Base-by-base conservation (phyloP, 1,284 basidiomycete genomes). In the Grifola frondosa region DNA sequence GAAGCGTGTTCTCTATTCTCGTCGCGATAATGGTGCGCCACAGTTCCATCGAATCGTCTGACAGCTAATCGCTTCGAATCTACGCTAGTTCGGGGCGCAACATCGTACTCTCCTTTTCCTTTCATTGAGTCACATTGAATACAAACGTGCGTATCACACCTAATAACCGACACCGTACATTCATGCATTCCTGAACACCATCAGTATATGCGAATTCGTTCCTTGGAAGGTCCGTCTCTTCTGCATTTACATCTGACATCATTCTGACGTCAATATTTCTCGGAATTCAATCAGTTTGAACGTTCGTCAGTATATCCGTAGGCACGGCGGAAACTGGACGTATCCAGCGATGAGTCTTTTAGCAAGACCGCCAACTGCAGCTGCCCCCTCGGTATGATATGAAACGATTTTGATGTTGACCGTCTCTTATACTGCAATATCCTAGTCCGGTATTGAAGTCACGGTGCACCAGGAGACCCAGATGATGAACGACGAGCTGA, bases 161-260 rank as follows among this genome's bases (percentile, higher is more conserved):
- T 20, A n/a, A 5, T 20, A 3, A 3, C 8, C 10, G 15, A 13
- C 8, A 1, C 13, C n/a, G n/a, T n/a, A n/a, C n/a, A 21, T 22
- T n/a, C 8, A 30, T 10, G 8, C 37, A n/a, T n/a, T n/a, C 17
- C 25, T 36, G 9, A 9, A 5, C n/a, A 9, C 13, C 23, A n/a
- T n/a, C 38, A 46, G 44, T 46, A 3, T 46, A 46, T 30, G 32
- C 44, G n/a, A 46, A 46, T 24, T 46, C 44, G 12, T 26, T 46
- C 22, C 44, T 46, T 11, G 44, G 44, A 34, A 34, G 7, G 32
- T 34, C 9, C 32, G 17, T 21, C 15, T n/a, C n/a, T n/a, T n/a
- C n/a, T n/a, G n/a, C n/a, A n/a, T n/a, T n/a, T n/a, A n/a, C n/a
- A n/a, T n/a, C n/a, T n/a, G n/a, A n/a, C n/a, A n/a, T n/a, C n/a